Base-by-base conservation (phyloP, 352 stramenopile genomes). In the Elongisporangium senticosum region DNA sequence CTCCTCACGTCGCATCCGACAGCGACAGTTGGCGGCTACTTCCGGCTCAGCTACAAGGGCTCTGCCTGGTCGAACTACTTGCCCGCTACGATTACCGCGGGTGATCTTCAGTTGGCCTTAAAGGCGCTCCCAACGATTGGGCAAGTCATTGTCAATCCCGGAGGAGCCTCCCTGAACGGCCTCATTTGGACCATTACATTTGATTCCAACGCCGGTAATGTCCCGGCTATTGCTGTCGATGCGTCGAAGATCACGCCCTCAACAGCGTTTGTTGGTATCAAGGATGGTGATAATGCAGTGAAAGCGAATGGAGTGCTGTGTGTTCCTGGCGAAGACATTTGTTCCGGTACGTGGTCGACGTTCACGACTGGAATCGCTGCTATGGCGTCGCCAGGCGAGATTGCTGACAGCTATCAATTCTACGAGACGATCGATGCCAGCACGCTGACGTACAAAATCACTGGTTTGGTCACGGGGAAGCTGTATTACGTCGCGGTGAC, bases 401-500 rank as follows among this genome's bases (percentile, higher is more conserved):
- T 66, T 4, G 79, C 86, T 2, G 61, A 77, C 2, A 72, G 76
- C 26, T 95, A 93, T 23, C 64, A 71, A 10, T 85, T 78, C 56
- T 95, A 89, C 64, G 70, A 93, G 55, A 93, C 74, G 1, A 77
- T 83, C 11, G 73, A 82, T 55, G 71, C 77, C 22, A 74, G 57
- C 14, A 70, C 83, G 14, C 43, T 84, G 10, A 86, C 64, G 13
- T 89, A 95, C 59, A 84, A 72, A 3, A 87, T 97, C 56, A 62
- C 75, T 13, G 72, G 71, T 2, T 72, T 98, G 11, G 74, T 66
- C 14, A 64, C 90, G 3, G 93, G 92, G 0, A 65, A 77, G 23
- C 64, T 79, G 15, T 98, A 97, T 60, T 92, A 86, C 47, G 81
- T 97, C 14, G 67, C 83, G 1, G 86, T 98, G 28, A 81, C 89